Conservation (phyloP, 2,329 filamentous ascomycete genomes). For the Xylaria polymorpha region DNA sequence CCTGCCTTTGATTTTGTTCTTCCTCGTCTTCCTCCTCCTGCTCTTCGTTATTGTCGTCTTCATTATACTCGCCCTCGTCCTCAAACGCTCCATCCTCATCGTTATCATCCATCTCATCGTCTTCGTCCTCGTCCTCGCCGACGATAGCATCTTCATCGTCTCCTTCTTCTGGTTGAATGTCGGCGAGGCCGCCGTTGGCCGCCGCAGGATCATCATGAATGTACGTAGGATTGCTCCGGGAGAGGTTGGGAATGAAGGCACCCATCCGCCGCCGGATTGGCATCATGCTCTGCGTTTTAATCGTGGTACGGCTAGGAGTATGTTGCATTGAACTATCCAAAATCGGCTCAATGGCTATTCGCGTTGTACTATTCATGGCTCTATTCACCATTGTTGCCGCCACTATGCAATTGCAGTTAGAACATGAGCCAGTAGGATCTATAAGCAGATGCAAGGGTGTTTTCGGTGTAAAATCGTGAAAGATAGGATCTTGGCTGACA, state of each 20-base stretch:
- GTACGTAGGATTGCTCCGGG: conserved; percentile 1
- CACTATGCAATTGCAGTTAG: conserved; percentile 18
- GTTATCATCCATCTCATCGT: too few relatives aligned
- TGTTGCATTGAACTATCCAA: not conserved
- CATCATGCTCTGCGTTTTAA: conserved; percentile 10
- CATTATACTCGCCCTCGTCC: too few relatives aligned
- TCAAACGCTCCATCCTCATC: too few relatives aligned
- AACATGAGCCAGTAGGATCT: too few relatives aligned
- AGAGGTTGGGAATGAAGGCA: not conserved
- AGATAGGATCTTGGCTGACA: too few relatives aligned
- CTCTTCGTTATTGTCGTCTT: too few relatives aligned
- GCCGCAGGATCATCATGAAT: not conserved
- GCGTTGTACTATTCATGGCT: conserved; percentile 33
- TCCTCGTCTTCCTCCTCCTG: too few relatives aligned
- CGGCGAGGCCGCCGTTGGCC: not conserved
- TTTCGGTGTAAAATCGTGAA: too few relatives aligned
- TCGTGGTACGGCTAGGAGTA: not conserved
- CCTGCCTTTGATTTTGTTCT: too few relatives aligned
- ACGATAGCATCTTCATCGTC: not conserved
- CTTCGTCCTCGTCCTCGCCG: not conserved
- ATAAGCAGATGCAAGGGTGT: not conserved
- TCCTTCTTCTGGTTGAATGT: not conserved
- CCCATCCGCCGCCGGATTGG: not conserved
- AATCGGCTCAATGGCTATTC: conserved; percentile 41
- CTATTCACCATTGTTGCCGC: conserved; percentile 29